phyloP scores from a whole-genome alignment of 257 asterid species.

The Ophiorrhiza pumila region DNA sequence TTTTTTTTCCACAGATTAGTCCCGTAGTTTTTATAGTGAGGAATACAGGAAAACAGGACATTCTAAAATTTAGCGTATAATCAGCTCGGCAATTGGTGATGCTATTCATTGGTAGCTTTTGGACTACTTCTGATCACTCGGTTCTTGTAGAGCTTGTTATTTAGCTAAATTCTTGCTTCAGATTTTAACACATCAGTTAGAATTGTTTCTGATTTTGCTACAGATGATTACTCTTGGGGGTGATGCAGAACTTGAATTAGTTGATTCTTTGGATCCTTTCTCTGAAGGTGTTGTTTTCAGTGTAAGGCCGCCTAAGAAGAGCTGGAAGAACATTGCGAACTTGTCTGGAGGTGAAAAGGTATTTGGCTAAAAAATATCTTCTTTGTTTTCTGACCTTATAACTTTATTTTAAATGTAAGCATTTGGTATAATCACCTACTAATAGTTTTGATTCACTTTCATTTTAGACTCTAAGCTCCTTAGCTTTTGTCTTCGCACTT shows the following conservation, averaged over 20 bases:
- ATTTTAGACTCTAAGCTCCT: conserved; percentile 88
- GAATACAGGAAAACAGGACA: neutral
- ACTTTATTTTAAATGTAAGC: neutral
- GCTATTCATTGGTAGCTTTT: neutral
- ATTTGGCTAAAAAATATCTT: neutral
- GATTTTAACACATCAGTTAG: conserved; percentile 2
- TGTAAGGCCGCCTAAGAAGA: conserved; percentile 96
- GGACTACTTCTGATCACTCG: neutral
- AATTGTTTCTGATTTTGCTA: conserved; percentile 14
- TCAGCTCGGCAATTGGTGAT: neutral
- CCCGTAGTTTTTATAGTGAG: neutral
- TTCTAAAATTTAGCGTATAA: neutral
- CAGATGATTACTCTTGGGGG: conserved; percentile 99
- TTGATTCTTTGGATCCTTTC: conserved; percentile 96
- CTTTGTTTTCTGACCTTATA: conserved; percentile 3
- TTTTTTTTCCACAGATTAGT: neutral
- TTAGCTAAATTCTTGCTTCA: neutral
- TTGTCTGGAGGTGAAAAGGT: conserved; percentile 99
- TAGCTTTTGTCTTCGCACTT: conserved; percentile 96
- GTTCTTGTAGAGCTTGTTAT: neutral
- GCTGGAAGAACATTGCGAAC: conserved; percentile 98
- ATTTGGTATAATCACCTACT: neutral
- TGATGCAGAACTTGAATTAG: conserved; percentile 93
- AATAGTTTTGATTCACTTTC: conserved; percentile 3
- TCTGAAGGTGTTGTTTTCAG: conserved; percentile 99